phyloP scores from a whole-genome alignment of 345 rosid genomes.

The Draba incana region DNA sequence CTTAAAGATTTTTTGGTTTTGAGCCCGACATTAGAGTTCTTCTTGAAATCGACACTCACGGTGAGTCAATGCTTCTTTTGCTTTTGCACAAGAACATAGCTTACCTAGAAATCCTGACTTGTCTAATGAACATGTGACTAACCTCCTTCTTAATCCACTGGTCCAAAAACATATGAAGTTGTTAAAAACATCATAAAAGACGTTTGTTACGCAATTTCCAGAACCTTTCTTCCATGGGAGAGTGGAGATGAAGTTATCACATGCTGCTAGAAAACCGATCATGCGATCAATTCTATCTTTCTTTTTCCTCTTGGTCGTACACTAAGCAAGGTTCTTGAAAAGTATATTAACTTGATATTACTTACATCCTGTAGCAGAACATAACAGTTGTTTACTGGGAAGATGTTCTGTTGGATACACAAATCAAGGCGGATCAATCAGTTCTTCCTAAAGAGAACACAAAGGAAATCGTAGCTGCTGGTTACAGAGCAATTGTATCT shows the following conservation, averaged over 20 bases:
- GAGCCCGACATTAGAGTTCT: constrained; percentile 81
- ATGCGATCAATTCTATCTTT: constrained; percentile 56
- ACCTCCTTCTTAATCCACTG: constrained; percentile 74
- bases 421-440: constrained; percentile 55
- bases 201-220: constrained; percentile 54
- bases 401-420: constrained; percentile 62
- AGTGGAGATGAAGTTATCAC: constrained; percentile 80
- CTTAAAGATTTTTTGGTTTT: constrained; percentile 60
- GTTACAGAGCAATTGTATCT: constrained; percentile 76
- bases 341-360: constrained; percentile 58
- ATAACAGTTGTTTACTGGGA: constrained; percentile 87
- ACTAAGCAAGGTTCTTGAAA: constrained; percentile 68
- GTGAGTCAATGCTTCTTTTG: constrained; percentile 43
- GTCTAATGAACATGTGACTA: constrained; percentile 87
- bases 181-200: constrained; percentile 63
- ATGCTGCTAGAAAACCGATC: constrained; percentile 83
- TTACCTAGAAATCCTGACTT: constrained; percentile 74
- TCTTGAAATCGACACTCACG: constrained; percentile 88
- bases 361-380: constrained; percentile 67
- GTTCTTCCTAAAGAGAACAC: constrained; percentile 65
- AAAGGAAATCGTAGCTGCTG: constrained; percentile 66
- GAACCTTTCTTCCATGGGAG: constrained; percentile 68
- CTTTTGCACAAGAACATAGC: constrained; percentile 10
- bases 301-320: constrained; percentile 54
- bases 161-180: constrained; percentile 70